Conservation (phyloP, 2,329 filamentous ascomycete genomes). For the Knufia fluminis region DNA sequence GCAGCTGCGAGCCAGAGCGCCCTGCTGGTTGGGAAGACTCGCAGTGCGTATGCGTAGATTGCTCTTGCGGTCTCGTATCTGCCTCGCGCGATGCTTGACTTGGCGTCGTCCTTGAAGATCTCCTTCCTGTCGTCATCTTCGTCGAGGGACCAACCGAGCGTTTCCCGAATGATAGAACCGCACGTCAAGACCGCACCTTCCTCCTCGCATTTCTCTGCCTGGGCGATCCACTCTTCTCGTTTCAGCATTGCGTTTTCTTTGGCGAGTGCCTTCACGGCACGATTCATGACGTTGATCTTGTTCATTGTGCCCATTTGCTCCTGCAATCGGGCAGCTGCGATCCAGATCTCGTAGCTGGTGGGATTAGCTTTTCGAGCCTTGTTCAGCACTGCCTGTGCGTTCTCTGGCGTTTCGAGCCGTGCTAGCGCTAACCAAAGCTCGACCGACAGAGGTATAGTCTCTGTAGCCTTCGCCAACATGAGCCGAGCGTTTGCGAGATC, state of each 20-base stretch:
- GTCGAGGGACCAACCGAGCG: slow-evolving; percentile 83
- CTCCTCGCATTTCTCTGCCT: slow-evolving; percentile 89
- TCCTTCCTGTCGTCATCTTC: slow-evolving; percentile 95
- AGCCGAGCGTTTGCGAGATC: slow-evolving; percentile 78
- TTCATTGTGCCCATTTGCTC: slow-evolving; percentile 75
- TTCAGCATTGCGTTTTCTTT: slow-evolving; percentile 95
- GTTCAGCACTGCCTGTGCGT: slow-evolving; percentile 91
- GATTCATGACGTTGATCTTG: slow-evolving; percentile 88
- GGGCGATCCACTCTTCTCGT: slow-evolving; percentile 90
- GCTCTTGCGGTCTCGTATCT: slow-evolving; percentile 85
- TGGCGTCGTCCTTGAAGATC: slow-evolving; percentile 91
- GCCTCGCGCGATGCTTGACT: slow-evolving; percentile 67
- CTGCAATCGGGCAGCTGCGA: slow-evolving; percentile 82
- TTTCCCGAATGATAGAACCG: slow-evolving; percentile 81
- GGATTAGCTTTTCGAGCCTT: slow-evolving; percentile 88
- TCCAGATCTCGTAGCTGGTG: slow-evolving; percentile 92
- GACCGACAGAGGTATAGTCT: slow-evolving; percentile 86
- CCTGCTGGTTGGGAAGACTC: slow-evolving; percentile 79
- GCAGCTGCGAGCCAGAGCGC: slow-evolving; percentile 85
- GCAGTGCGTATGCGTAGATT: slow-evolving; percentile 83
- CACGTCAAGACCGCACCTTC: slow-evolving; percentile 83
- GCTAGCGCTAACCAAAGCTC: slow-evolving; percentile 94
- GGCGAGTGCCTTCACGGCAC: slow-evolving; percentile 76
- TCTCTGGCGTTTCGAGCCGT: slow-evolving; percentile 76
- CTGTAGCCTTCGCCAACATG: slow-evolving; percentile 85